Base-by-base conservation (phyloP, 768 basidiomycete species). In the Lepiota brunneoincarnata region DNA sequence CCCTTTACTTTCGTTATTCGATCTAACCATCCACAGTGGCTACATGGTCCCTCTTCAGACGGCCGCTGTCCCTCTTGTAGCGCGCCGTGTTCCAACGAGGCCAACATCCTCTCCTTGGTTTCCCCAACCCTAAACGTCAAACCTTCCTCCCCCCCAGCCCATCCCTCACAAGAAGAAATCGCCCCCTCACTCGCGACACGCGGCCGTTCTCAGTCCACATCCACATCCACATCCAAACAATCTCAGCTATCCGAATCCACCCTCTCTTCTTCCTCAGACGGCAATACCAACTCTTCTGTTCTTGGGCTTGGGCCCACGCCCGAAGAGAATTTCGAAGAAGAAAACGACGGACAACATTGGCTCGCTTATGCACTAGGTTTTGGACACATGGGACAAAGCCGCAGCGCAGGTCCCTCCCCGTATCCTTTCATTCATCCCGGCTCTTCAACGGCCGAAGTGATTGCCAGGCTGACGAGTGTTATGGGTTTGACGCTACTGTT, bases 41-140 rank as follows among this genome's bases (percentile, higher is more conserved):
- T 71, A 20, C 64, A 67, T 28, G 69, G 69, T 2, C 66, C 67
- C 1, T 66, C 67, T 18, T 67, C 68, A 0, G 63, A 68, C 49
- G 68, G 68, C 2, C 60, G 61, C 6, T 71, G 69, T 46, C 69
- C 69, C 0, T 66, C 68, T 50, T 71, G 69, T 50, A 66, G 69
- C 57, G 65, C 66, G 7, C 58, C 64, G 1, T 69, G 68, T 42
- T 66, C 65, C 1, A 54, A 65, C 0, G 59, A 64, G 23, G 59
- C 59, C 14, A 62, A 61, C 10, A 63, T 66, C 28, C 63, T 65
- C 31, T 64, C 65, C 4, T 64, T 69, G 21, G 60, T 62, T 1
- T 54, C 67, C 0, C 63, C 64, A 12, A 34, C 64, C 1, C 52
- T 66, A 17, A 45, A 56, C 7, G 31, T 40, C 6, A 46, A 48